phyloP scores from a whole-genome alignment of 2,329 filamentous ascomycete species.

The Phialocephala subalpina region DNA sequence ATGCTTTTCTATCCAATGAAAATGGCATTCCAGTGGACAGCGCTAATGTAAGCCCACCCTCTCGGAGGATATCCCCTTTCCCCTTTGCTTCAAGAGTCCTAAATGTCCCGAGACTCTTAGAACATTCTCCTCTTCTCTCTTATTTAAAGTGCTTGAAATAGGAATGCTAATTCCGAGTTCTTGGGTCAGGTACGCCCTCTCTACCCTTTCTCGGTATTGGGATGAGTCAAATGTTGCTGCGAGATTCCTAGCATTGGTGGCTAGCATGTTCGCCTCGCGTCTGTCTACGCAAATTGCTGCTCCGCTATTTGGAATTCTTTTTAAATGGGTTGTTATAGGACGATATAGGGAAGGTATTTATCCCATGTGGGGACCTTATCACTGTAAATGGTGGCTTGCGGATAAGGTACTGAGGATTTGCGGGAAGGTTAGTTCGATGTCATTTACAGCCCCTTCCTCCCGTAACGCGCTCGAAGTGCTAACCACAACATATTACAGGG shows the following conservation, averaged over 20 bases:
- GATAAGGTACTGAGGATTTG: slow-evolving; percentile 60
- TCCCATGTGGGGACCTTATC: slow-evolving; percentile 66
- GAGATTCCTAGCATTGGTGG: slow-evolving; percentile 56
- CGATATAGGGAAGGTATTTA: slow-evolving; percentile 60
- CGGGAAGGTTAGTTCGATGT: slow-evolving; percentile 48
- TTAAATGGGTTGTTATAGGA: slow-evolving; percentile 64
- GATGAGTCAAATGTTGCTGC: slow-evolving; percentile 51
- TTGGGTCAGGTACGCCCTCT: slow-evolving; percentile 54
- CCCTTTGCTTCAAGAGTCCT: too few relatives aligned
- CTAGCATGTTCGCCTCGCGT: slow-evolving; percentile 54
- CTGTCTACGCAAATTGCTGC: slow-evolving; percentile 49
- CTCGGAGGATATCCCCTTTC: too few relatives aligned
- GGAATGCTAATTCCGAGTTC: too few relatives aligned
- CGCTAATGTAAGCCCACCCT: too few relatives aligned
- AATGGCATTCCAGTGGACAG: slow-evolving; percentile 59
- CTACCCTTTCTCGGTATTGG: slow-evolving; percentile 49
- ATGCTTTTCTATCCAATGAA: slow-evolving; percentile 58
- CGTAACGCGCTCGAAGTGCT: slow-evolving; percentile 8
- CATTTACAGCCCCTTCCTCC: slow-evolving; percentile 15
- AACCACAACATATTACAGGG: slow-evolving; percentile 46
- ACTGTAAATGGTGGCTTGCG: slow-evolving; percentile 65
- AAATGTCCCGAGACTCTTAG: too few relatives aligned
- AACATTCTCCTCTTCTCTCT: too few relatives aligned
- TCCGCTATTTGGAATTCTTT: slow-evolving; percentile 56
- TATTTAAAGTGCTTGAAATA: too few relatives aligned